phyloP scores from a whole-genome alignment of 306 rosid genomes.

The Rosa chinensis region DNA sequence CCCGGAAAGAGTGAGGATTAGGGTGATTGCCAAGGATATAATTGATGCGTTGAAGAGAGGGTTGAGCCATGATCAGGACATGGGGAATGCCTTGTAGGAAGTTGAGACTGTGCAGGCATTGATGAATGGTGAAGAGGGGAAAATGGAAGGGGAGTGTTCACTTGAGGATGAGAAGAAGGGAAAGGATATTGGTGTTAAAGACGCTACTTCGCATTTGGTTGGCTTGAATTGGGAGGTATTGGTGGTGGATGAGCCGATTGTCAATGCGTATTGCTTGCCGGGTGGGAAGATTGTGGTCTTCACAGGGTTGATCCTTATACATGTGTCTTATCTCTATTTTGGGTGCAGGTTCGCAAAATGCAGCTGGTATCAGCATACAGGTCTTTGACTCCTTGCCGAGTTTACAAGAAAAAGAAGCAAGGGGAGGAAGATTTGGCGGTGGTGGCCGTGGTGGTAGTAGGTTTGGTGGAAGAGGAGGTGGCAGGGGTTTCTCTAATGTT shows the following conservation, averaged over 20 bases:
- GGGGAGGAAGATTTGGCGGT: conserved; percentile 35
- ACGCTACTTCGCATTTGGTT: conserved; percentile 65
- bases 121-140: too few species aligned
- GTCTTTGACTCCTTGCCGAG: conserved; percentile 53
- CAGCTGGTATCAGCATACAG: conserved; percentile 57
- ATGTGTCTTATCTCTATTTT: not conserved
- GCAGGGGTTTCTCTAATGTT: conserved; percentile 34
- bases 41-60: conserved; percentile 47
- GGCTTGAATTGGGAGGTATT: conserved; percentile 24
- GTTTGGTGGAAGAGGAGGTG: conserved; percentile 47
- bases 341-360: conserved; percentile 60
- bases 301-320: not conserved
- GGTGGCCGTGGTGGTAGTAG: conserved; percentile 26
- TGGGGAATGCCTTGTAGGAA: too few species aligned
- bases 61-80: too few species aligned
- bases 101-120: too few species aligned
- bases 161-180: not conserved
- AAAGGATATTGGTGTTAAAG: conserved; percentile 36
- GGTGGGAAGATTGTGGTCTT: too few species aligned
- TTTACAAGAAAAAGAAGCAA: conserved; percentile 59
- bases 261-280: too few species aligned
- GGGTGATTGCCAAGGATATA: conserved; percentile 64
- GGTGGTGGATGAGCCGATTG: too few species aligned
- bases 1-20: conserved; percentile 73
- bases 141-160: too few species aligned